Evolutionary conservation across 2,329 filamentous ascomycete species (phyloP), one percentile per base, ranked within the genome.

Genomic region (Penicillium sp.): DNA sequence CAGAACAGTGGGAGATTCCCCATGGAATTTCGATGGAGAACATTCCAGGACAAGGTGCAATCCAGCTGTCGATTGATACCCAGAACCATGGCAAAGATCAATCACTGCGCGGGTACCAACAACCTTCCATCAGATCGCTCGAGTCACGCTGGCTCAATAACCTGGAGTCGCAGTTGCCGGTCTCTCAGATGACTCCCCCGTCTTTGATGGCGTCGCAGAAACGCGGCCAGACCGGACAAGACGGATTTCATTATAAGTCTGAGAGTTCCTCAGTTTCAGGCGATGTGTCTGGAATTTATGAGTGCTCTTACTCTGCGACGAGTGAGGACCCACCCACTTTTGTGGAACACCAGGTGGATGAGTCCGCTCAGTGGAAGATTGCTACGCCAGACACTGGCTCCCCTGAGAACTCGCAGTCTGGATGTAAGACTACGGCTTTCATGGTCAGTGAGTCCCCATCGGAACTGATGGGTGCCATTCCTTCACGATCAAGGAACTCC

Each of bases 241-340:
- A 74, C 4, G 60, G 59, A n/a, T 69, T 71, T 39, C 70, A 73
- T 27, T 70, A 68, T 53, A 70, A 70, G 56, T 74, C 73, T 0
- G 72, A 74, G 48, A 74, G 64, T 53, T 73, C 73, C 24, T 75
- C 73, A 0, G 68, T 72, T n/a, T 69, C 72, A 5, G 73, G 70
- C 16, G 73, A 75, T 50, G 13, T 72, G 19, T 59, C 72, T n/a
- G 67, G 64, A 14, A 56, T 70, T 22, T 71, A 72, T 43, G 72
- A 75, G 29, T 68, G 62, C 55, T 65, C 72, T 21, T 74, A 69
- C 56, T 70, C 73, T 6, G 62, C 66, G 7, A 68, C 69, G 6
- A 70, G 64, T 35, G 73, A 71, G 24, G 69, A 74, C 9, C 49
- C 65, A 9, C 60, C 68, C 19, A 59, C 61, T 8, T 70, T 72